Evolutionary conservation across 805 yeast species (phyloP).

Genomic region (Citeromyces nyonsensis): DNA sequence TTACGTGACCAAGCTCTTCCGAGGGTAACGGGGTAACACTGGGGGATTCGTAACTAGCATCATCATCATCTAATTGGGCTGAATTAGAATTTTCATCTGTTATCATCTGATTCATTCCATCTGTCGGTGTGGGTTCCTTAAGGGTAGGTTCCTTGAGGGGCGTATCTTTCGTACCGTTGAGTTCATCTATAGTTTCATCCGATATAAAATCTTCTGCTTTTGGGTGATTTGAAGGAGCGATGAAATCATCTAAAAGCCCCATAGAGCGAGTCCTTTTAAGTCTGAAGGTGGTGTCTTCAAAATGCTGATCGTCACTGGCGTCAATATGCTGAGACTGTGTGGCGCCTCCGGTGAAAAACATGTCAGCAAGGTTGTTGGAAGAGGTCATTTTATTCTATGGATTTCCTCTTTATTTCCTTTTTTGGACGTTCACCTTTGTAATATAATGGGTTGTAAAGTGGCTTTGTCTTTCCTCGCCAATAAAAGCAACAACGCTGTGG

Average conservation of each 20-base stretch:
- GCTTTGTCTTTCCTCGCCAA: too few relatives aligned
- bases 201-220: slow-evolving; percentile 78
- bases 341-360: slow-evolving; percentile 35
- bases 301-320: slow-evolving; percentile 57
- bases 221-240: slow-evolving; percentile 7
- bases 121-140: too few relatives aligned
- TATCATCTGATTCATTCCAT: too few relatives aligned
- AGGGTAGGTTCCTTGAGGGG: too few relatives aligned
- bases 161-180: slow-evolving; percentile 12
- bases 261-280: slow-evolving; percentile 71
- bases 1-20: slow-evolving; percentile 6
- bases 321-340: slow-evolving; percentile 53
- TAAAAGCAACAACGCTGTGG: too few relatives aligned
- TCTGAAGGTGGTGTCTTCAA: slow-evolving; percentile 54
- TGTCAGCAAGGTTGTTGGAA: slow-evolving; percentile 2
- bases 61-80: background rate
- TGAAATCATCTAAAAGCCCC: slow-evolving; percentile 62
- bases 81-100: background rate
- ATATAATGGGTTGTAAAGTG: too few relatives aligned
- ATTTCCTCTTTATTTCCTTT: too few relatives aligned
- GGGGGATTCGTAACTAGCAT: background rate
- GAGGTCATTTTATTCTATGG: slow-evolving; percentile 1
- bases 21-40: background rate
- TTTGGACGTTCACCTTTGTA: too few relatives aligned
- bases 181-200: slow-evolving; percentile 87